phyloP scores from a whole-genome alignment of 768 basidiomycete species.

The Lentinula raphanica region DNA sequence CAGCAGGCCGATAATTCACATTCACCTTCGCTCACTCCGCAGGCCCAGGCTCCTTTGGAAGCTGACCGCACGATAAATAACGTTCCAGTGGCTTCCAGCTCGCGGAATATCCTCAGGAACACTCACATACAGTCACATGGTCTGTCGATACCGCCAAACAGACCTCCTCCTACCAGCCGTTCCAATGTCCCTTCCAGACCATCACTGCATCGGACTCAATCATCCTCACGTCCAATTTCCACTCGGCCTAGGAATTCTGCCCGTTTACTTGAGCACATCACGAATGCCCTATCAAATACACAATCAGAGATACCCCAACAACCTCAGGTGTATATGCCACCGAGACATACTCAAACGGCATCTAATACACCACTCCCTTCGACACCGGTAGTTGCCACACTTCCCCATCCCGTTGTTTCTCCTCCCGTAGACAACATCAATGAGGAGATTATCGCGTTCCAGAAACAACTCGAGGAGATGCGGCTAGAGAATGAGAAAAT shows the following conservation, averaged over 20 bases:
- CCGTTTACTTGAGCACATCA: background rate
- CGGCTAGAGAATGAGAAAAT: slow-evolving; percentile 38
- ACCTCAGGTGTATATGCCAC: background rate
- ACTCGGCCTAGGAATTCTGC: background rate
- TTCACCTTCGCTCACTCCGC: slow-evolving; percentile 7
- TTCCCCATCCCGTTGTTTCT: background rate
- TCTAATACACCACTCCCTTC: background rate
- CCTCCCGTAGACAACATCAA: slow-evolving; percentile 9
- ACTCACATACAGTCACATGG: background rate
- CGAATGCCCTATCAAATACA: background rate
- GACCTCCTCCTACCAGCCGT: background rate
- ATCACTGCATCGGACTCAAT: background rate
- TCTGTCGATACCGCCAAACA: background rate
- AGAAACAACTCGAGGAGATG: slow-evolving; percentile 32
- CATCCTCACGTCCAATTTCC: background rate
- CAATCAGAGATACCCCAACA: background rate
- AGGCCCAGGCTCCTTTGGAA: slow-evolving; percentile 6
- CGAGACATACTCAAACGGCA: background rate
- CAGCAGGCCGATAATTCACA: slow-evolving; percentile 11
- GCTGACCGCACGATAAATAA: background rate
- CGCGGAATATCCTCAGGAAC: slow-evolving; percentile 13
- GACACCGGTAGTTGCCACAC: background rate
- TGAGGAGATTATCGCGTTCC: slow-evolving; percentile 19
- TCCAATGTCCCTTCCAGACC: too few relatives aligned
- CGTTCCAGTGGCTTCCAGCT: slow-evolving; percentile 2